phyloP scores from a whole-genome alignment of 1,284 basidiomycete genomes.

The Sanghuangporus sanghuang region DNA sequence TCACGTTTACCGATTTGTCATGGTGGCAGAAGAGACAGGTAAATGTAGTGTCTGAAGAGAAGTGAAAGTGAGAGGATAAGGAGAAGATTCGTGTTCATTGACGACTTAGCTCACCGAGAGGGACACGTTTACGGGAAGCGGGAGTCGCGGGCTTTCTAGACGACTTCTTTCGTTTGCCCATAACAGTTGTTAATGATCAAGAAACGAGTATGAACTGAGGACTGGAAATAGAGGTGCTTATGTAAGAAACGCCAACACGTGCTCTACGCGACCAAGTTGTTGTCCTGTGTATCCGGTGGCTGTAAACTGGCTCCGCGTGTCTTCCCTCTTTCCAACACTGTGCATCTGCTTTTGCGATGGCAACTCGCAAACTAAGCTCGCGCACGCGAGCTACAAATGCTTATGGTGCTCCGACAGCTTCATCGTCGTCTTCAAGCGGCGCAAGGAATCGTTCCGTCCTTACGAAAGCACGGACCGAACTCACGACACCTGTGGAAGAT shows the following conservation, averaged over 20 bases:
- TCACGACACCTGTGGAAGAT: conserved; percentile 26
- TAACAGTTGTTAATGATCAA: conserved; percentile 25
- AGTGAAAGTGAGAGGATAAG: conserved; percentile 10
- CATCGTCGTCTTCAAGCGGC: conserved; percentile 3
- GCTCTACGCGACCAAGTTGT: conserved; percentile 7
- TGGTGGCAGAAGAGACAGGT: conserved; percentile 90
- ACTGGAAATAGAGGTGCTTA: neutral
- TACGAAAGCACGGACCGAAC: conserved; percentile 28
- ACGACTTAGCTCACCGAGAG: conserved; percentile 52
- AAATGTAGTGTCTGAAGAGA: conserved; percentile 60
- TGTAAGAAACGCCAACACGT: conserved; percentile 3
- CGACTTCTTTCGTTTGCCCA: conserved; percentile 86
- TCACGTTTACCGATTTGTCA: conserved; percentile 82
- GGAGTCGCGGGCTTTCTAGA: conserved; percentile 64
- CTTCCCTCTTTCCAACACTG: neutral
- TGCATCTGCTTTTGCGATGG: conserved; percentile 4
- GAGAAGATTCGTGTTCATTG: neutral
- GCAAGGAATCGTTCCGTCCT: conserved; percentile 28
- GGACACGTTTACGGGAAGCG: conserved; percentile 53
- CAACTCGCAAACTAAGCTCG: conserved; percentile 14
- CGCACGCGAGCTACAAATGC: conserved; percentile 13
- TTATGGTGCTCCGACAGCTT: conserved; percentile 22
- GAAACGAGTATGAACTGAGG: neutral
- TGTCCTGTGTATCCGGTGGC: neutral
- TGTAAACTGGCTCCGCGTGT: neutral